Conservation (phyloP, 441 rosid genomes). For the Arabidopsis hybrid region DNA sequence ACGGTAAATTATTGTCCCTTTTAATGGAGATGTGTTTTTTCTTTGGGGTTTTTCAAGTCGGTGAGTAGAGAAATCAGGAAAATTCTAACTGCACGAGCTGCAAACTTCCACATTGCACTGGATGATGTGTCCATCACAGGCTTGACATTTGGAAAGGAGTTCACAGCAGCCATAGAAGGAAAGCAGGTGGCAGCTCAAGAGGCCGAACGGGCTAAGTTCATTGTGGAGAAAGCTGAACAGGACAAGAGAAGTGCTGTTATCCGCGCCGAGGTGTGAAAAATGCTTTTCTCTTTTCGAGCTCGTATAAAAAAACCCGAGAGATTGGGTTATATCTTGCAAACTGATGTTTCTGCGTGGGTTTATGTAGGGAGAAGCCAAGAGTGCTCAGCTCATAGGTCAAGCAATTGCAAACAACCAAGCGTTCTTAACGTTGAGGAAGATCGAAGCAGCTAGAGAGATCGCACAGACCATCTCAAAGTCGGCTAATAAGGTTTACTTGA, state of each 20-base stretch:
- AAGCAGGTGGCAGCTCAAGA: conserved; percentile 95
- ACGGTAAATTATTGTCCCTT: neutral
- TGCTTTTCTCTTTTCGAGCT: neutral
- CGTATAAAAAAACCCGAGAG: neutral
- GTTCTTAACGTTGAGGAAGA: conserved; percentile 78
- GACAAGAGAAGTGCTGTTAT: conserved; percentile 90
- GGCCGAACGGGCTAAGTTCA: conserved; percentile 83
- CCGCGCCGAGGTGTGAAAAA: conserved; percentile 73
- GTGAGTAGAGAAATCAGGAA: conserved; percentile 86
- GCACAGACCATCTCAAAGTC: conserved; percentile 79
- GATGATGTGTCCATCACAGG: conserved; percentile 88
- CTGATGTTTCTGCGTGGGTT: neutral
- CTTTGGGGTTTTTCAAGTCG: conserved; percentile 46
- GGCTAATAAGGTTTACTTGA: conserved; percentile 75
- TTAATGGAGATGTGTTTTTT: neutral
- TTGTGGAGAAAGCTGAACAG: conserved; percentile 89
- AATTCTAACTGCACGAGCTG: conserved; percentile 76
- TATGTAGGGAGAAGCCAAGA: conserved; percentile 81
- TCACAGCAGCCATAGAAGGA: conserved; percentile 85
- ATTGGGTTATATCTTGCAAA: neutral
- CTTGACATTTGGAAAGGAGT: conserved; percentile 90
- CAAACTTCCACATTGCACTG: conserved; percentile 68
- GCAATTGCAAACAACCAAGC: conserved; percentile 94
- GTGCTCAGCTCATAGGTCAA: conserved; percentile 92
- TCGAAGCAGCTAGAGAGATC: conserved; percentile 93